Percentiles rank a stretch among this genome's conserved stretches.
Evolutionary conservation across 306 rosid genomes (phyloP).

Genomic region (Ochetophila trinervis): DNA sequence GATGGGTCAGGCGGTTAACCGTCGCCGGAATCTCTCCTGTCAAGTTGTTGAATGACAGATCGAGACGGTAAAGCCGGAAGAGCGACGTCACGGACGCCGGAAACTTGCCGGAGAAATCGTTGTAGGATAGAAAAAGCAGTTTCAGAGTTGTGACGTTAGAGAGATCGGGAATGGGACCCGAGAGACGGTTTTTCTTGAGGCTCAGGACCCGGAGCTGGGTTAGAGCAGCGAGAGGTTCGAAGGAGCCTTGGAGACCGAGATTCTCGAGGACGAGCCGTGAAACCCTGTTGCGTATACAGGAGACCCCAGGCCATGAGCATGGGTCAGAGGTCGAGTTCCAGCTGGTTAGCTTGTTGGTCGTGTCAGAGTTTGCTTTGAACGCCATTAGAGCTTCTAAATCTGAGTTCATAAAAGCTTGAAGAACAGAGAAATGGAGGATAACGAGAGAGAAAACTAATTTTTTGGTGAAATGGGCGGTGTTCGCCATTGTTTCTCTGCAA

Average conservation of each 20-base stretch:
- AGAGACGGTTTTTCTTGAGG: constrained; percentile 63
- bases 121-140: constrained; percentile 64
- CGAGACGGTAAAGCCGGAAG: constrained; percentile 69
- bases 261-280: constrained; percentile 64
- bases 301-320: constrained; percentile 61
- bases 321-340: constrained; percentile 65
- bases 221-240: constrained; percentile 40
- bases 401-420: constrained; percentile 25
- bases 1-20: constrained; percentile 46
- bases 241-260: constrained; percentile 56
- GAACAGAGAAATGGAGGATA: constrained; percentile 10
- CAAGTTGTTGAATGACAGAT: constrained; percentile 62
- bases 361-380: constrained; percentile 56
- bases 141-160: constrained; percentile 57
- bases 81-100: constrained; percentile 46
- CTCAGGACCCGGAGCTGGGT: constrained; percentile 72
- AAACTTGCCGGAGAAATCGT: constrained; percentile 56
- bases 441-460: not conserved
- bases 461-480: constrained; percentile 8
- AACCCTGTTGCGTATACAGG: constrained; percentile 58
- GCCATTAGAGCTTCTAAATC: constrained; percentile 53
- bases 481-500: constrained; percentile 51
- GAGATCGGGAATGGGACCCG: constrained; percentile 59
- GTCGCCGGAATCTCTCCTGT: constrained; percentile 57
- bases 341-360: constrained; percentile 39